Conservation (phyloP, 2,329 filamentous ascomycete genomes). For the Berkeleyomyces basicola region DNA sequence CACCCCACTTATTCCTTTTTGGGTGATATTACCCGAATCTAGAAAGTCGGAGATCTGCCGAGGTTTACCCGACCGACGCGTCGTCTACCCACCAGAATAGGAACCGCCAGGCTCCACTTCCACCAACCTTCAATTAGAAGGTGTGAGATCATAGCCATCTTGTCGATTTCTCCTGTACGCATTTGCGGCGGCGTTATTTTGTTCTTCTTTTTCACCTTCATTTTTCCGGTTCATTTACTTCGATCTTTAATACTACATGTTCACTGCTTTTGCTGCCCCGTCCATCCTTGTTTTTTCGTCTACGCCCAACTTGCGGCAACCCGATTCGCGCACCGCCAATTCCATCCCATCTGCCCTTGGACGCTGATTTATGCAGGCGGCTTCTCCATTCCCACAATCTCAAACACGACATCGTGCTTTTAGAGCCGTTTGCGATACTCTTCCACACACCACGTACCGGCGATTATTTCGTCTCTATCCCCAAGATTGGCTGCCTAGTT, state of each 20-base stretch:
- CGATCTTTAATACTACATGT: neutral
- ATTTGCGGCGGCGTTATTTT: neutral
- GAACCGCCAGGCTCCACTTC: neutral
- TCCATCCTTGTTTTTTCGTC: neutral
- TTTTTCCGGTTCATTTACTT: neutral
- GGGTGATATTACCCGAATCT: neutral
- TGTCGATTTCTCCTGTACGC: neutral
- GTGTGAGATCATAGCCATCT: neutral
- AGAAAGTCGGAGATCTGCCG: neutral
- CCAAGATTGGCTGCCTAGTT: neutral
- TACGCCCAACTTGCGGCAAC: neutral
- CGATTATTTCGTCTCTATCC: neutral
- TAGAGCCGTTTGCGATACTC: neutral
- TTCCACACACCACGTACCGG: no score
- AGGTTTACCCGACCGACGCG: neutral
- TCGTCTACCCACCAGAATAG: neutral
- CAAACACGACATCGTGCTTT: neutral
- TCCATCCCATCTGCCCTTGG: neutral
- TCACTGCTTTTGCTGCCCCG: neutral
- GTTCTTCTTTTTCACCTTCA: neutral
- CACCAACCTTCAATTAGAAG: constrained; percentile 1
- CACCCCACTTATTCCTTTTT: constrained; percentile 5
- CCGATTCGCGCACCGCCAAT: neutral
- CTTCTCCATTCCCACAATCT: neutral
- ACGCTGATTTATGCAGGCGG: neutral